Evolutionary conservation across 1,284 basidiomycete species (phyloP).

Genomic region (Marasmius oreades): DNA sequence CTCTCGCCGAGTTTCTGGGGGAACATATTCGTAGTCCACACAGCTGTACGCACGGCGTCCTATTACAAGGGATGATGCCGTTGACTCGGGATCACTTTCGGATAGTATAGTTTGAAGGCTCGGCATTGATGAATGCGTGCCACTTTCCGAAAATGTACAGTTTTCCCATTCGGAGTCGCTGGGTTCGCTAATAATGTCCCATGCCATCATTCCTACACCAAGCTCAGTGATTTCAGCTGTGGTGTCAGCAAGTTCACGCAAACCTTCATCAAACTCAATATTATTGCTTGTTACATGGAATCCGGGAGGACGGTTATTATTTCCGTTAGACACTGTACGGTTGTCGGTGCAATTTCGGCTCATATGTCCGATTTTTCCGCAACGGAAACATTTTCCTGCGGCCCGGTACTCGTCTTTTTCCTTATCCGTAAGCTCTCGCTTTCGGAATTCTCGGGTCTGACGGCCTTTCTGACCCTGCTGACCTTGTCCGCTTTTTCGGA

Average conservation of each 20-base stretch:
- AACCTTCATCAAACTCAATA: neutral
- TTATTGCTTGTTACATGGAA: too few relatives aligned
- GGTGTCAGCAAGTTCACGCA: constrained; percentile 2
- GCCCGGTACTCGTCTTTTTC: constrained; percentile 16
- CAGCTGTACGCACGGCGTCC: neutral
- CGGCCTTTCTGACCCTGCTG: neutral
- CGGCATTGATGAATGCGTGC: neutral
- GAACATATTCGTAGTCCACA: neutral
- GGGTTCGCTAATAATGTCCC: neutral
- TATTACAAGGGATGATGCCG: neutral
- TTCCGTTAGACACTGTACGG: constrained; percentile 9
- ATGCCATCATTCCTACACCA: constrained; percentile 2
- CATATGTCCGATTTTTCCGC: constrained; percentile 17
- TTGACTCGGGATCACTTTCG: neutral
- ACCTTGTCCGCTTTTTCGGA: neutral
- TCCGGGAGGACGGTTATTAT: constrained; percentile 14
- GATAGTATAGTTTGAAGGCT: neutral
- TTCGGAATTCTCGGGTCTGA: neutral
- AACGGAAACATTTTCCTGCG: constrained; percentile 18
- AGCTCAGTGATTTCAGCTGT: constrained; percentile 5
- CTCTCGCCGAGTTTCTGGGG: neutral
- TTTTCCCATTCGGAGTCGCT: neutral
- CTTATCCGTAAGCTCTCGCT: constrained; percentile 11
- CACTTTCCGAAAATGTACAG: neutral
- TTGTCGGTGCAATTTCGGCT: constrained; percentile 18